Percentiles rank a stretch among this genome's conserved stretches.
phyloP scores from a whole-genome alignment of 2,329 filamentous ascomycete species.

The Penicillium sp. region DNA sequence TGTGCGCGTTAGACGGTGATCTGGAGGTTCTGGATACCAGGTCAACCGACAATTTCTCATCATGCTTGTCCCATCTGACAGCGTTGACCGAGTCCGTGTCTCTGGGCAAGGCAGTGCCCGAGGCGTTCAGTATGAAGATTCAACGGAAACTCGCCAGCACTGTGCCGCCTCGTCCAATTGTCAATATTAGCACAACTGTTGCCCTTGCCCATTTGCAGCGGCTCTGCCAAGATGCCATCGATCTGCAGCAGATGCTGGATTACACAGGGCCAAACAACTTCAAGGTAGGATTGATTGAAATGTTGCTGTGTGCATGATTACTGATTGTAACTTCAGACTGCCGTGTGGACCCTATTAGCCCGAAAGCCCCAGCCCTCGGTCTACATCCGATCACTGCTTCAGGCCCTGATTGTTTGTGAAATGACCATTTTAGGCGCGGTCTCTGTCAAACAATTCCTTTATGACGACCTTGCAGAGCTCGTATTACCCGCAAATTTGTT shows the following conservation, averaged over 20 bases:
- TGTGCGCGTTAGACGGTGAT: slow-evolving; percentile 41
- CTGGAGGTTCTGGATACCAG: slow-evolving; percentile 30
- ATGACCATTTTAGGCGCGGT: slow-evolving; percentile 67
- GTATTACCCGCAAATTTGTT: slow-evolving; percentile 70
- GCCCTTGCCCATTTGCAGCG: slow-evolving; percentile 68
- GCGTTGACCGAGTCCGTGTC: slow-evolving; percentile 59
- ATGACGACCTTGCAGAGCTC: slow-evolving; percentile 75
- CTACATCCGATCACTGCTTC: slow-evolving; percentile 76
- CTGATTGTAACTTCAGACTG: slow-evolving; percentile 53
- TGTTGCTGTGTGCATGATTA: not conserved
- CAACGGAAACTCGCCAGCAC: slow-evolving; percentile 91
- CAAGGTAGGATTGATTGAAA: slow-evolving; percentile 51
- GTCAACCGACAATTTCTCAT: slow-evolving; percentile 27
- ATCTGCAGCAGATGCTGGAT: slow-evolving; percentile 65
- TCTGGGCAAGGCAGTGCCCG: slow-evolving; percentile 64
- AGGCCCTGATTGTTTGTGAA: slow-evolving; percentile 71
- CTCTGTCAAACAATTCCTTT: slow-evolving; percentile 71
- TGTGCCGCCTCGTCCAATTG: slow-evolving; percentile 86
- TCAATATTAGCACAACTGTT: slow-evolving; percentile 69
- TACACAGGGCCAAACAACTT: slow-evolving; percentile 68
- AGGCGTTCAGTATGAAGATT: slow-evolving; percentile 85
- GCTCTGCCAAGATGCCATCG: slow-evolving; percentile 69
- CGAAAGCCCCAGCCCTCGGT: slow-evolving; percentile 79
- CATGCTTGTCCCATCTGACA: slow-evolving; percentile 48
- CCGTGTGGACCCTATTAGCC: slow-evolving; percentile 70